Evolutionary conservation across 2,329 filamentous ascomycete genomes (phyloP).

Genomic region (Aspergillus aculeatinus): DNA sequence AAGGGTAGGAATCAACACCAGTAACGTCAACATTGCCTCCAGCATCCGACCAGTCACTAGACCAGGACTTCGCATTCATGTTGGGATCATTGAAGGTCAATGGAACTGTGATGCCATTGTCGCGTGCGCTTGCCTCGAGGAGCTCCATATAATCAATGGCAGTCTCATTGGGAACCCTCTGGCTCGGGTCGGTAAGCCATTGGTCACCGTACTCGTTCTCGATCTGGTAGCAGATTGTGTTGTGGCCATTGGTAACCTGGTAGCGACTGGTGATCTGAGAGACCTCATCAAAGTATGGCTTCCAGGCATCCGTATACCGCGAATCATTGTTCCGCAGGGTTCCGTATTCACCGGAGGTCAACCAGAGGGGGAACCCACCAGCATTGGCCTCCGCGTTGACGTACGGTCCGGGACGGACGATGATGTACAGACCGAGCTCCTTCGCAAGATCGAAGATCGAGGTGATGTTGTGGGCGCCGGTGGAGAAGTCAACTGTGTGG

Average conservation of each 20-base stretch:
- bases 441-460: constrained; percentile 55
- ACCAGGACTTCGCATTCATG: constrained; percentile 59
- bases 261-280: constrained; percentile 31
- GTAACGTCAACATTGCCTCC: constrained; percentile 45
- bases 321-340: constrained; percentile 33
- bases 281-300: constrained; percentile 31
- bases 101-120: constrained; percentile 59
- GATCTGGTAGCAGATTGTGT: constrained; percentile 31
- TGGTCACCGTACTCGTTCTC: constrained; percentile 42
- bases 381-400: constrained; percentile 64
- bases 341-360: constrained; percentile 55
- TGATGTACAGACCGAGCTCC: constrained; percentile 55
- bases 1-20: constrained; percentile 41
- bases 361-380: constrained; percentile 62
- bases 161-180: constrained; percentile 50
- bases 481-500: constrained; percentile 51
- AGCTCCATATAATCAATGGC: constrained; percentile 47
- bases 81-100: constrained; percentile 62
- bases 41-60: constrained; percentile 57
- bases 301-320: constrained; percentile 33
- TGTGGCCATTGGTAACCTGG: constrained; percentile 31
- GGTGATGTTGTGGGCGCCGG: constrained; percentile 55
- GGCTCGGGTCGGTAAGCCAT: constrained; percentile 29
- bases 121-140: constrained; percentile 54
- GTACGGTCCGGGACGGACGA: constrained; percentile 60